phyloP scores from a whole-genome alignment of 371 early-diverging fungal genomes.

The Vairimorpha necatrix region DNA sequence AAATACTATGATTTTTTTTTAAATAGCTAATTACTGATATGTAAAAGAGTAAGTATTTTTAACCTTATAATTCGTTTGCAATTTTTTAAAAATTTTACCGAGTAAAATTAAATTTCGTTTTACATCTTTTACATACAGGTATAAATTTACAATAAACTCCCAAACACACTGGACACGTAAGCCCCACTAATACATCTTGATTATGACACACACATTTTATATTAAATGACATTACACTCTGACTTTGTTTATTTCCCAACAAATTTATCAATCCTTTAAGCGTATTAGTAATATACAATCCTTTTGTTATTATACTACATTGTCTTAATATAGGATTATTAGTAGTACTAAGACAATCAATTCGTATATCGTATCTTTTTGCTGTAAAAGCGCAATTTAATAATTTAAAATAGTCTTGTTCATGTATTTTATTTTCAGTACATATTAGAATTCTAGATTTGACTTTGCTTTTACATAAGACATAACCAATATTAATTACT shows the following conservation, averaged over 20 bases:
- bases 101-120: slow-evolving; percentile 58
- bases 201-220: slow-evolving; percentile 60
- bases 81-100: too few relatives aligned
- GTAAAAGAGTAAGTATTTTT: neutral
- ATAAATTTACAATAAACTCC: slow-evolving; percentile 64
- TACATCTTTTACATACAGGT: slow-evolving; percentile 64
- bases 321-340: slow-evolving; percentile 29
- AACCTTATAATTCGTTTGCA: too few relatives aligned
- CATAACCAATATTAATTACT: slow-evolving; percentile 49
- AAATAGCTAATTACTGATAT: neutral
- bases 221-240: slow-evolving; percentile 2
- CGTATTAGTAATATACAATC: slow-evolving; percentile 12
- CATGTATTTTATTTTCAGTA: slow-evolving; percentile 22
- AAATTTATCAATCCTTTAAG: slow-evolving; percentile 18
- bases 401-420: slow-evolving; percentile 46
- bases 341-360: slow-evolving; percentile 20
- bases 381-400: slow-evolving; percentile 48
- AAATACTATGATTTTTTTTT: too few relatives aligned
- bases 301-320: slow-evolving; percentile 26
- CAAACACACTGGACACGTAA: slow-evolving; percentile 63
- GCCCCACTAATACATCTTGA: slow-evolving; percentile 50
- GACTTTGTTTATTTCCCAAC: neutral
- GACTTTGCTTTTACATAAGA: slow-evolving; percentile 24
- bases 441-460: slow-evolving; percentile 42
- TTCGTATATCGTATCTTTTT: slow-evolving; percentile 29